phyloP scores from a whole-genome alignment of 169 alveolate genomes.

The Besnoitia besnoiti region DNA sequence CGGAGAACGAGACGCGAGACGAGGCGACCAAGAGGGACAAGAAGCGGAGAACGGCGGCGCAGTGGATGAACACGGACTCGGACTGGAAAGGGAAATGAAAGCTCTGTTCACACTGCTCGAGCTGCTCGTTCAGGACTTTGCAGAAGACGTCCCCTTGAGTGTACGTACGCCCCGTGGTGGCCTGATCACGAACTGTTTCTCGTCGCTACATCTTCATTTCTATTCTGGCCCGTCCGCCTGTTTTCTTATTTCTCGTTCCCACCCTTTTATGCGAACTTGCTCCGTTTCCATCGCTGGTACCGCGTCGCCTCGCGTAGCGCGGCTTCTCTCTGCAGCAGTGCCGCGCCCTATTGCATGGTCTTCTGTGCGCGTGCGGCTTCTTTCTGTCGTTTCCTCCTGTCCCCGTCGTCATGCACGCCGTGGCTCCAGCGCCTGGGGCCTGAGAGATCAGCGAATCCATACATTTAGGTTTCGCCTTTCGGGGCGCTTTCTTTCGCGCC shows the following conservation, averaged over 20 bases:
- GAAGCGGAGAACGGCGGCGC: not conserved
- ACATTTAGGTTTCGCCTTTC: no score
- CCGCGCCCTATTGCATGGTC: no score
- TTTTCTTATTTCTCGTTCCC: no score
- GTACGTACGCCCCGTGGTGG: not conserved
- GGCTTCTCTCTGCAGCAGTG: no score
- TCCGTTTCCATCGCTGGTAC: no score
- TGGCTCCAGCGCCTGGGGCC: no score
- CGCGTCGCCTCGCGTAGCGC: no score
- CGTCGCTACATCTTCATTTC: not conserved
- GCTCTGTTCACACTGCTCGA: conserved; percentile 22
- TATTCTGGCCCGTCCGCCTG: not conserved
- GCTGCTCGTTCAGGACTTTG: conserved; percentile 40
- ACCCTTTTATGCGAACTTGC: not conserved
- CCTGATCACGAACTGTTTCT: not conserved
- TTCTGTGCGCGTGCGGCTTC: no score
- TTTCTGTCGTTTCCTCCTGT: no score
- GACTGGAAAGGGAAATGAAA: conserved; percentile 17
- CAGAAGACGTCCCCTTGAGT: conserved; percentile 15
- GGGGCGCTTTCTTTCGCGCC: no score
- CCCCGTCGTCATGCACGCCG: no score
- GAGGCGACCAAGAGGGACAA: not conserved
- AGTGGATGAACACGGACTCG: not conserved
- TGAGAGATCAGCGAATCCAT: no score
- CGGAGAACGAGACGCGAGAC: not conserved